Conservation (phyloP, 2,329 filamentous ascomycete genomes). For the Malbranchea zuffiana region DNA sequence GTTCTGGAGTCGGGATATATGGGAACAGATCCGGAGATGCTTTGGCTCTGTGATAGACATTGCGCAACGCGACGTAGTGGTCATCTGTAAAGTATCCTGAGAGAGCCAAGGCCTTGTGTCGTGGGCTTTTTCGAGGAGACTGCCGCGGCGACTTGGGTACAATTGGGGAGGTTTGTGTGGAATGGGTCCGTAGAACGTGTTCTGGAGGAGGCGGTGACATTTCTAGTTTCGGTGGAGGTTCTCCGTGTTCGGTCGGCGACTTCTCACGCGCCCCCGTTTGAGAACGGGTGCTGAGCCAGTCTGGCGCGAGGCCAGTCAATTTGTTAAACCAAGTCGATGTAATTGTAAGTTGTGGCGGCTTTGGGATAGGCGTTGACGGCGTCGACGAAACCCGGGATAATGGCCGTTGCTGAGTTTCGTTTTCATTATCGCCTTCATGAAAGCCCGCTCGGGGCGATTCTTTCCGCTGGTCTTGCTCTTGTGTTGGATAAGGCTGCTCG, state of each 20-base stretch:
- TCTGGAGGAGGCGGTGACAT: not conserved
- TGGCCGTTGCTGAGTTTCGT: not conserved
- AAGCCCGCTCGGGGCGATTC: not conserved
- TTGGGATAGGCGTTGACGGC: not conserved
- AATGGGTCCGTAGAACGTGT: not conserved
- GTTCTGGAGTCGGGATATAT: constrained; percentile 26
- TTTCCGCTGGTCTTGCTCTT: too few relatives aligned
- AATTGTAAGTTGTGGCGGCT: constrained; percentile 5
- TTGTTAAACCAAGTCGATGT: constrained; percentile 30
- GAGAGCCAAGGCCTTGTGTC: constrained; percentile 21
- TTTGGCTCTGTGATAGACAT: constrained; percentile 31
- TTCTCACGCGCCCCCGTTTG: not conserved
- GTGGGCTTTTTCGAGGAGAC: not conserved
- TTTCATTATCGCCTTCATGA: not conserved
- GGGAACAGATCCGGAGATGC: constrained; percentile 28
- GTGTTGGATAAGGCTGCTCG: constrained; percentile 5
- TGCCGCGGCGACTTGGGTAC: not conserved
- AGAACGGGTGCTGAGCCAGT: constrained; percentile 11
- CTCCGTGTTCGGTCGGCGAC: not conserved
- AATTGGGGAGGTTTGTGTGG: not conserved
- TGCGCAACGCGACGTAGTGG: constrained; percentile 31
- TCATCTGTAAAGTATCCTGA: constrained; percentile 35
- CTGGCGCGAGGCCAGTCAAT: constrained; percentile 15
- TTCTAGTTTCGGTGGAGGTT: too few relatives aligned
- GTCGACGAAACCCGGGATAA: too few relatives aligned